phyloP scores from a whole-genome alignment of 78 protist genomes.

The Protostelium mycophagum region DNA sequence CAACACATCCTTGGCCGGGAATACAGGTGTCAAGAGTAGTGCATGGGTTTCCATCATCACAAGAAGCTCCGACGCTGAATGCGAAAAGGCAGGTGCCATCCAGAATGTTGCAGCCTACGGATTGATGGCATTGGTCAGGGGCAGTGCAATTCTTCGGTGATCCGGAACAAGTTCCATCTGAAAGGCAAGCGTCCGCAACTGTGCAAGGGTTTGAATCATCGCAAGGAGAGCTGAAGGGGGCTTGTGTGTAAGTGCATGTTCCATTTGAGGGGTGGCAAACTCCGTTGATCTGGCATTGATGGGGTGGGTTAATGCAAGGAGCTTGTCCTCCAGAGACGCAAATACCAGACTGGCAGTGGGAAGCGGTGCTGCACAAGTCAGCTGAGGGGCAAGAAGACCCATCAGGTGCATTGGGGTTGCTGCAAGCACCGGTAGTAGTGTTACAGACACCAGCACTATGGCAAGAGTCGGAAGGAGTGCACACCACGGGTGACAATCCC shows the following conservation, averaged over 20 bases:
- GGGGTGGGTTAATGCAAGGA: neutral
- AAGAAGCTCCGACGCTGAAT: neutral
- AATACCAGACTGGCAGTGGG: neutral
- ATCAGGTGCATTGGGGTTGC: too few relatives aligned
- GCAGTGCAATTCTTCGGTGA: neutral
- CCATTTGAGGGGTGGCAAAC: neutral
- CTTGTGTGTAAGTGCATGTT: neutral
- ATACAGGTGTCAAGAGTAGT: neutral
- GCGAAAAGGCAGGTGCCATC: constrained; percentile 14
- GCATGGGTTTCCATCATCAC: constrained; percentile 24
- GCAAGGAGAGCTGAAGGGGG: neutral
- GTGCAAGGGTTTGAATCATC: constrained; percentile 16
- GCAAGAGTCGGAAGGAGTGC: neutral
- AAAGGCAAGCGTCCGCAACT: neutral
- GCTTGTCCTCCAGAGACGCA: neutral
- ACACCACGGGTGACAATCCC: neutral
- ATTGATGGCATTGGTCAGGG: neutral
- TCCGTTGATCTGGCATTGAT: neutral
- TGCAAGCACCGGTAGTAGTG: neutral
- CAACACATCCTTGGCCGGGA: neutral
- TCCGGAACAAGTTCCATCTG: neutral
- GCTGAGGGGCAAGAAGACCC: neutral
- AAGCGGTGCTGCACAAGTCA: neutral
- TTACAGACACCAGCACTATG: neutral
- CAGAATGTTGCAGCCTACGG: constrained; percentile 1